These are phyloP conservation scores for Boletus huronensis DNA, from an alignment of 768 basidiomycete genomes.

Conservation along the genomic window DNA sequence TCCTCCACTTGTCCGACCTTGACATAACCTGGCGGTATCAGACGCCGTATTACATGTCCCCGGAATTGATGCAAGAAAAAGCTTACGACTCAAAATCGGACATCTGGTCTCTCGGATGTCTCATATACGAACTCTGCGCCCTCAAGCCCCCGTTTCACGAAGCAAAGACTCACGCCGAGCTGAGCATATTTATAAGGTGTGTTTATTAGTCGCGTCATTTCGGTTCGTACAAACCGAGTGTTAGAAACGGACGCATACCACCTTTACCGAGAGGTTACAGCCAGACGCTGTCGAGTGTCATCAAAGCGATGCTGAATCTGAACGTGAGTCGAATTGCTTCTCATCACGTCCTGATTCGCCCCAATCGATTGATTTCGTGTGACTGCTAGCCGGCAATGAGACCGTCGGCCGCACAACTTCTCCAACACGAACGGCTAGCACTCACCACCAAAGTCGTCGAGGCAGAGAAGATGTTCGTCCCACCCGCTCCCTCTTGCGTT, in stretches of 20 bases:
- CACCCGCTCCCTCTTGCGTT: neutral
- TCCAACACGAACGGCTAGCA: constrained; percentile 75
- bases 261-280: constrained; percentile 85
- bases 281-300: constrained; percentile 62
- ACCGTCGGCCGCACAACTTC: constrained; percentile 74
- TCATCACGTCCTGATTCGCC: neutral
- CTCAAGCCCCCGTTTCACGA: constrained; percentile 91
- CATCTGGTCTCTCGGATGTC: constrained; percentile 97
- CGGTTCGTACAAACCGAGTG: neutral
- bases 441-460: constrained; percentile 70
- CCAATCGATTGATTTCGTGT: neutral
- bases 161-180: constrained; percentile 84
- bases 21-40: constrained; percentile 46
- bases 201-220: constrained; percentile 13
- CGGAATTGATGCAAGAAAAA: constrained; percentile 96
- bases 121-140: constrained; percentile 95
- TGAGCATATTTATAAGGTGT: constrained; percentile 77
- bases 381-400: constrained; percentile 72
- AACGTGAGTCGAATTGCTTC: constrained; percentile 50
- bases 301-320: constrained; percentile 83
- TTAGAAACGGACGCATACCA: constrained; percentile 84
- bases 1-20: neutral
- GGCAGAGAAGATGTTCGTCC: constrained; percentile 69
- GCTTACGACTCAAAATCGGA: constrained; percentile 97
- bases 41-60: constrained; percentile 99